Evolutionary conservation across 345 rosid species (phyloP), one percentile per base, ranked within the genome.

Genomic region (Eucalyptus cloeziana): DNA sequence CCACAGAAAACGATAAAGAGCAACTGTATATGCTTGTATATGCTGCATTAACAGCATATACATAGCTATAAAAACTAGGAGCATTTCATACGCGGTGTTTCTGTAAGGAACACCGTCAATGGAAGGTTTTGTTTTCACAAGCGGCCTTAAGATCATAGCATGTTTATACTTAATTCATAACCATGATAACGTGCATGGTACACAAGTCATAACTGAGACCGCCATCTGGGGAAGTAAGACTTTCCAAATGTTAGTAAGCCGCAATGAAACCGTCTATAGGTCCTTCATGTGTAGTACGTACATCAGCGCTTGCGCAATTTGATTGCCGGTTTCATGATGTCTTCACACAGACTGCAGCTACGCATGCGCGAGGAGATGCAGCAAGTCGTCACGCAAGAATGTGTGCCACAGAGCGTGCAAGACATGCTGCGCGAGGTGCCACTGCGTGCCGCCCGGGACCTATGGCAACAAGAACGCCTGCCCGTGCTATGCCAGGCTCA

Each of bases 371-470:
- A 89, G 86, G 86, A 91, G 97, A 87, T 95, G 96, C 91, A 90
- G 87, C 64, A 90, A 92, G 87, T 90, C 95, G 58, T 92, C 95
- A 2, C 87, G 93, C 86, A 90, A 93, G 91, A 92, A 94, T 10
- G 54, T 94, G 86, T 95, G 97, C 91, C 90, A 91, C 62, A 88
- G 95, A 88, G 95, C 95, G 33, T 95, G 97, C 92, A 92, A 89
- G 58, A 90, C 94, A 13, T 94, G 96, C 89, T 95, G 96, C 89
- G 47, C 49, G 14, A 89, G 90, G 89, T 94, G 97, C 93, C 91
- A 91, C 67, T 95, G 97, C 87, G 97, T 95, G 51, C 97, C 96
- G 4, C 95, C 95, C 2, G 97, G 96, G 40, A 94, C 94, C 50
- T 93, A 87, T 16, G 95, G 94, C 58, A 91, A 93, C 94, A 89